Percentiles rank a stretch among this genome's conserved stretches.
These are phyloP conservation scores for Notholithocarpus densiflorus DNA, from an alignment of 306 rosid genomes.

Conservation along the genomic window DNA sequence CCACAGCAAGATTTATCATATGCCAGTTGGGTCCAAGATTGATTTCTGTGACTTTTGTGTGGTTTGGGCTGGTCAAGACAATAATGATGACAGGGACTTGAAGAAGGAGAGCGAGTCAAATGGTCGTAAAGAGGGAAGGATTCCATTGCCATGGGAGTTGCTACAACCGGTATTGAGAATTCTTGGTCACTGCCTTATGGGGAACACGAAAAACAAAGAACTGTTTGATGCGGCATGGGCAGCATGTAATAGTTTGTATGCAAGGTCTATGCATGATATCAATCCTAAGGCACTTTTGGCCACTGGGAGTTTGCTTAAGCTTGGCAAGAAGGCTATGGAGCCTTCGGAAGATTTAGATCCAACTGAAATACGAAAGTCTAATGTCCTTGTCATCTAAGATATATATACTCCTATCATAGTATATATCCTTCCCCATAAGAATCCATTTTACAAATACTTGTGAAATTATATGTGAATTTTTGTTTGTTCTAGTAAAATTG, in stretches of 20 bases:
- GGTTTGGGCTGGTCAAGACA: slow-evolving; percentile 57
- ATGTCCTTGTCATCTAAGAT: neutral
- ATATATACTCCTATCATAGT: too few relatives aligned
- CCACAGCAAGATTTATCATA: too few relatives aligned
- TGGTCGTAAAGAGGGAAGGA: slow-evolving; percentile 37
- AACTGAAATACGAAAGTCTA: slow-evolving; percentile 23
- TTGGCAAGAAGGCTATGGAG: slow-evolving; percentile 26
- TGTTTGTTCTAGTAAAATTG: too few relatives aligned
- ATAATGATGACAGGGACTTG: slow-evolving; percentile 14
- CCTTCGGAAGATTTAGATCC: slow-evolving; percentile 7
- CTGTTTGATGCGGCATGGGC: slow-evolving; percentile 32
- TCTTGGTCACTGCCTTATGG: slow-evolving; percentile 63
- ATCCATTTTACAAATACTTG: too few relatives aligned
- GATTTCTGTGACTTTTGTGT: slow-evolving; percentile 59
- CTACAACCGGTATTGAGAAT: slow-evolving; percentile 59
- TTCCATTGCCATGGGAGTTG: slow-evolving; percentile 71
- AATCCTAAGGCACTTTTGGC: slow-evolving; percentile 64
- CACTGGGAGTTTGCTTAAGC: slow-evolving; percentile 52
- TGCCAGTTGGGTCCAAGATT: too few relatives aligned
- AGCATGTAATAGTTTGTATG: slow-evolving; percentile 56
- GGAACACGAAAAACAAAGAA: slow-evolving; percentile 12
- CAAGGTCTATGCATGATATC: slow-evolving; percentile 63
- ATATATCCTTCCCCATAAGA: too few relatives aligned
- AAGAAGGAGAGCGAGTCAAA: neutral
- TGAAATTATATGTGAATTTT: too few relatives aligned